Evolutionary conservation across 306 rosid genomes (phyloP).

Genomic region (Albizia julibrissin): DNA sequence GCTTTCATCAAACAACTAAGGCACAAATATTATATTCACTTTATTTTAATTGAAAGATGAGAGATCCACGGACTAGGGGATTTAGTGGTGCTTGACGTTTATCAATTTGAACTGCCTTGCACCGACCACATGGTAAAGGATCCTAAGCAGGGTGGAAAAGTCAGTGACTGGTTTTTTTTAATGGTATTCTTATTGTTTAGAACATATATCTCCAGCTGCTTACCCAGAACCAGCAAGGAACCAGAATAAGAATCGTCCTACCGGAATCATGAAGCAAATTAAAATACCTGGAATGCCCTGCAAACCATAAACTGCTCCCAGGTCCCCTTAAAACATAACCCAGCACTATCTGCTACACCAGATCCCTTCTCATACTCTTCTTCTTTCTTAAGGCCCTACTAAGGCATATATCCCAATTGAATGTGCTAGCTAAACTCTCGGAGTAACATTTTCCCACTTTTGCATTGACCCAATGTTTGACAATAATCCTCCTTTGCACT

Average conservation of each 20-base stretch:
- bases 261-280: not conserved
- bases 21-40: too few relatives aligned
- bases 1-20: not conserved
- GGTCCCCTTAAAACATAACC: not conserved
- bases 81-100: not conserved
- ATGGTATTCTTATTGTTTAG: not conserved
- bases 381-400: not conserved
- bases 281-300: not conserved
- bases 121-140: not conserved
- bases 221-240: not conserved
- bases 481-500: not conserved
- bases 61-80: not conserved
- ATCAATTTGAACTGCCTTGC: not conserved
- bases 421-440: not conserved
- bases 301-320: not conserved
- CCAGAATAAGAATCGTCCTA: not conserved
- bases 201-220: not conserved
- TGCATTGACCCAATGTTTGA: not conserved
- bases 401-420: not conserved
- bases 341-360: not conserved
- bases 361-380: not conserved
- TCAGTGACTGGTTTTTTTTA: not conserved
- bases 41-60: not conserved
- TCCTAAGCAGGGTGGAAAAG: not conserved
- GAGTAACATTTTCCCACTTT: too few relatives aligned